A percentile compares a stretch with the other conserved stretches of the same genome.
phyloP scores from a whole-genome alignment of 2,329 filamentous ascomycete genomes.

The Dothistroma pini region DNA sequence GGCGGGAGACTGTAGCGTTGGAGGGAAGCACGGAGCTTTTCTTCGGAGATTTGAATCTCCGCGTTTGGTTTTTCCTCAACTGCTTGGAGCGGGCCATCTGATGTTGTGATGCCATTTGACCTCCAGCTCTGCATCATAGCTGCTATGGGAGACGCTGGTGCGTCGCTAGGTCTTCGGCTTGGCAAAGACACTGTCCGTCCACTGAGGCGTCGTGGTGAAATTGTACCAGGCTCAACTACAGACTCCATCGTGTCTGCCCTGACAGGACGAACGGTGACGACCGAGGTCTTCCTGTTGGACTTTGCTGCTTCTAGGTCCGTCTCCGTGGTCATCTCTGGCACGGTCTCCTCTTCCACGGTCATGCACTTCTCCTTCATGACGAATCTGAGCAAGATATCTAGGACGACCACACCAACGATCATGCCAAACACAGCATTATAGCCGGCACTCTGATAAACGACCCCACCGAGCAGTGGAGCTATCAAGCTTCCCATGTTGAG shows the following conservation, averaged over 20 bases:
- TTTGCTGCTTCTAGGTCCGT: background rate
- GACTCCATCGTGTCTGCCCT: background rate
- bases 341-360: background rate
- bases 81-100: background rate
- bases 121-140: background rate
- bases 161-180: background rate
- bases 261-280: background rate
- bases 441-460: slow-evolving; percentile 56
- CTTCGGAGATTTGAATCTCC: background rate
- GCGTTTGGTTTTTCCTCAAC: background rate
- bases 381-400: slow-evolving; percentile 21
- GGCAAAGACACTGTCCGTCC: background rate
- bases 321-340: background rate
- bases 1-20: background rate
- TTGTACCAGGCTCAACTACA: background rate
- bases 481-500: slow-evolving; percentile 61
- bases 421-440: slow-evolving; percentile 25
- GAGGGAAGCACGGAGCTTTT: background rate
- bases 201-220: background rate
- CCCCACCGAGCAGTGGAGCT: slow-evolving; percentile 63
- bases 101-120: background rate
- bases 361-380: slow-evolving; percentile 21
- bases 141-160: background rate
- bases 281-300: background rate
- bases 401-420: slow-evolving; percentile 14